These are phyloP conservation scores for Pisolithus tinctorius DNA, from an alignment of 768 basidiomycete genomes.

Conservation along the genomic window DNA sequence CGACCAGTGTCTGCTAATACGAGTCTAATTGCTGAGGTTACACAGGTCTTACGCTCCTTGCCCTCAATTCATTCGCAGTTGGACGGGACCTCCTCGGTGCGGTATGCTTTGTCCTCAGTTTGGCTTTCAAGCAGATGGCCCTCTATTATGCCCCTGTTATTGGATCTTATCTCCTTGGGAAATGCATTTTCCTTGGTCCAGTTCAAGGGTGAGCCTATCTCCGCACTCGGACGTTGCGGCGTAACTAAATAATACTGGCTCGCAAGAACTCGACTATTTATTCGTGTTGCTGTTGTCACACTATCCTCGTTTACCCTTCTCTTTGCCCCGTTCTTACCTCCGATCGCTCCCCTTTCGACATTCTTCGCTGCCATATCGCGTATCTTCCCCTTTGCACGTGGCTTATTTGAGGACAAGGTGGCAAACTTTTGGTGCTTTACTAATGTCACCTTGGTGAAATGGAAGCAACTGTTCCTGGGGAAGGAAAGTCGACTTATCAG, in stretches of 20 bases:
- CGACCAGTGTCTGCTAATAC: slow-evolving; percentile 7
- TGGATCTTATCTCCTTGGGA: slow-evolving; percentile 85
- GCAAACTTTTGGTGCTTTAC: slow-evolving; percentile 97
- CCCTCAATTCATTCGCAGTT: slow-evolving; percentile 62
- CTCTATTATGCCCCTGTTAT: slow-evolving; percentile 90
- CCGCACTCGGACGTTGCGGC: neutral
- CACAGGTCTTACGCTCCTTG: slow-evolving; percentile 60
- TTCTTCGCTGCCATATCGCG: slow-evolving; percentile 65
- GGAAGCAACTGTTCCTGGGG: slow-evolving; percentile 40
- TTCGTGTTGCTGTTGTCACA: slow-evolving; percentile 60
- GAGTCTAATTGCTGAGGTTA: neutral
- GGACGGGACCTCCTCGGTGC: slow-evolving; percentile 73
- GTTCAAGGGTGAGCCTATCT: slow-evolving; percentile 50
- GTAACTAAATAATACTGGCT: slow-evolving; percentile 3
- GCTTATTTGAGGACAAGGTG: slow-evolving; percentile 92
- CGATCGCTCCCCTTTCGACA: slow-evolving; percentile 43
- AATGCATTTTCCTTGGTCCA: slow-evolving; percentile 78
- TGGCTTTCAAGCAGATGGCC: slow-evolving; percentile 96
- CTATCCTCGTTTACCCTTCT: slow-evolving; percentile 55
- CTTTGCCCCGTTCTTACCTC: slow-evolving; percentile 76
- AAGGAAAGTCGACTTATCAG: slow-evolving; percentile 52
- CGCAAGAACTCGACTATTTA: slow-evolving; percentile 45
- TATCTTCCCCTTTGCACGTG: slow-evolving; percentile 89
- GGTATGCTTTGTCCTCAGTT: slow-evolving; percentile 71
- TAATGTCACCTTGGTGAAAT: slow-evolving; percentile 77